Base-by-base conservation (phyloP, 192 early-diverging fungal species). In the Piromyces sp. region DNA sequence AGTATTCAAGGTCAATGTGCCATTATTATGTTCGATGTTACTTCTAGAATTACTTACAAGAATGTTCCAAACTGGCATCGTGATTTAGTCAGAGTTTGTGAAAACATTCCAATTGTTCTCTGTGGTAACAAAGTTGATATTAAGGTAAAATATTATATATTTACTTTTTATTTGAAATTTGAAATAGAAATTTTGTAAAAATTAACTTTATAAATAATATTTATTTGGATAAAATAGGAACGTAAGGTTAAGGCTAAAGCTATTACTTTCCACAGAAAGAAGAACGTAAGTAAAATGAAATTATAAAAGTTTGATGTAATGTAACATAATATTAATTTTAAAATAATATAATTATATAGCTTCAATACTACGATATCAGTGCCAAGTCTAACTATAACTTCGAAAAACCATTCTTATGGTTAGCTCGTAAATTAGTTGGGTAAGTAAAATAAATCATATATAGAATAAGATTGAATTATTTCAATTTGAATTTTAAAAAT, bases 21-120 rank as follows among this genome's bases (percentile, higher is more conserved):
- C 80, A 97, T 99, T 88, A 99, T 99, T 91, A 99, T 99, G 98
- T 99, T 99, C 84, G 98, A 99, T 84, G 95, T 99, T 80, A 98
- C 98, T 82, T 96, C 98, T 81, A 93, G 98, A 83, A 99, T 99
- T 84, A 99, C 98, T 84, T 99, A 99, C 91, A 99, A 98, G 81
- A 99, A 96, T 91, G 98, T 99, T 28, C 98, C 98, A 87, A 99
- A 98, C 93, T 99, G 98, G 98, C 98, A 99, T 88, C 93, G 98
- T 88, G 98, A 99, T 89, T 90, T 99, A 40, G 95, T 96, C 83
- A 95, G 98, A 83, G 98, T 99, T 80, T 99, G 98, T 90, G 98
- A 99, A 88, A 98, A 97, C 92, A 96, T 99, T 87, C 98, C 98
- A 30, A 99, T 99, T 87, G 98, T 99, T 84, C 94, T 99, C 80